phyloP scores from a whole-genome alignment of 495 filamentous ascomycete species.

The Annulohypoxylon maeteangense region DNA sequence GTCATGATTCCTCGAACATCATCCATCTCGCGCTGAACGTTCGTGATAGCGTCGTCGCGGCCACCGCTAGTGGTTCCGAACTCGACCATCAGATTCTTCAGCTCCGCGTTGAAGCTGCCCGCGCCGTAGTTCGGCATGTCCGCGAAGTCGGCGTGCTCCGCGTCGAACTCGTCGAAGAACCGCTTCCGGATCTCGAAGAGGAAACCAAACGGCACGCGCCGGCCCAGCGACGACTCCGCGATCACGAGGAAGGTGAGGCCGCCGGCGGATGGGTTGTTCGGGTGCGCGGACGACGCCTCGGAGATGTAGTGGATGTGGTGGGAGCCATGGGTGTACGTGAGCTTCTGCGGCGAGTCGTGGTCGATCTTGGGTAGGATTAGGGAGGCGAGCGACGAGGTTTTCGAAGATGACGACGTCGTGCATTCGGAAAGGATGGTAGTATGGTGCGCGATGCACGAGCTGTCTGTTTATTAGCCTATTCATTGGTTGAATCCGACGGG shows the following conservation, averaged over 20 bases:
- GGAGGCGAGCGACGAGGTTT: slow-evolving; percentile 85
- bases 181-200: slow-evolving; percentile 90
- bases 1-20: slow-evolving; percentile 97
- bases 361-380: slow-evolving; percentile 95
- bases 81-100: slow-evolving; percentile 82
- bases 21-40: slow-evolving; percentile 88
- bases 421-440: slow-evolving; percentile 93
- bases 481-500: slow-evolving; percentile 11
- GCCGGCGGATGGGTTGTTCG: slow-evolving; percentile 66
- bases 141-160: slow-evolving; percentile 76
- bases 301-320: slow-evolving; percentile 97
- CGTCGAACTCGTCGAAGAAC: slow-evolving; percentile 79
- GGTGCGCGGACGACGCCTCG: slow-evolving; percentile 75
- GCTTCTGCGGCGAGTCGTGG: slow-evolving; percentile 82
- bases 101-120: slow-evolving; percentile 81
- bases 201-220: slow-evolving; percentile 92
- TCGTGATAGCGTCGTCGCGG: slow-evolving; percentile 83
- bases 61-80: slow-evolving; percentile 80
- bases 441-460: slow-evolving; percentile 90
- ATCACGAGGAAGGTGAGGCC: slow-evolving; percentile 89
- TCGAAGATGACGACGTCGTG: slow-evolving; percentile 78
- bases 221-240: slow-evolving; percentile 77
- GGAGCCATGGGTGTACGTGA: slow-evolving; percentile 90
- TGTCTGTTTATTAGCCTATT: slow-evolving; percentile 50
- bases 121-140: slow-evolving; percentile 88